Evolutionary conservation across 352 stramenopile species (phyloP).

Genomic region (Halophytophthora batemanensis): DNA sequence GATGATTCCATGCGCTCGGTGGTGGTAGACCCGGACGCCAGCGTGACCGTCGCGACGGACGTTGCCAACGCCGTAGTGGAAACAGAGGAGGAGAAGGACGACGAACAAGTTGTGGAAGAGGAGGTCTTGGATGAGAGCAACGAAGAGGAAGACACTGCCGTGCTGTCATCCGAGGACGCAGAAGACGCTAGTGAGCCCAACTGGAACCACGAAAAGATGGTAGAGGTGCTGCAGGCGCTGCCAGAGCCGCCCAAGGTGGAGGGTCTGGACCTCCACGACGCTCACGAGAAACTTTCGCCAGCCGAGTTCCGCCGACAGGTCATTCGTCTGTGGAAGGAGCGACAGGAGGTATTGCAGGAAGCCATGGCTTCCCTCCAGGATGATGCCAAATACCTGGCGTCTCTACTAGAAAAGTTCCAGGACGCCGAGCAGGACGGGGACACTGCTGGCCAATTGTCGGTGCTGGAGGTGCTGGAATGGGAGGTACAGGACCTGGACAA

Average conservation of each 20-base stretch:
- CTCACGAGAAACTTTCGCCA: constrained; percentile 58
- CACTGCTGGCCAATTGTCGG: constrained; percentile 42
- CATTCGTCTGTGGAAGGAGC: constrained; percentile 77
- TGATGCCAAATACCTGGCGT: constrained; percentile 71
- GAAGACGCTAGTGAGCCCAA: constrained; percentile 44
- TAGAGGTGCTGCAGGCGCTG: constrained; percentile 72
- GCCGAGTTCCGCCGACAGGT: constrained; percentile 75
- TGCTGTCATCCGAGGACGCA: constrained; percentile 21
- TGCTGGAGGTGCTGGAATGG: constrained; percentile 76
- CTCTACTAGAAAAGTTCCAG: constrained; percentile 69
- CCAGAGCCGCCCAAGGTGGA: constrained; percentile 70
- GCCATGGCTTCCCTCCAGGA: constrained; percentile 77
- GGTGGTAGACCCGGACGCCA: constrained; percentile 35
- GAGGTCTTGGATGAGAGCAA: constrained; percentile 8
- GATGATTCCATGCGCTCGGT: constrained; percentile 34
- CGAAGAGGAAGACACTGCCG: constrained; percentile 1
- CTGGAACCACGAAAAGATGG: constrained; percentile 88
- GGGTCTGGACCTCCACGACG: constrained; percentile 77
- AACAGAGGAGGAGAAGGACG: constrained; percentile 20
- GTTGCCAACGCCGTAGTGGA: constrained; percentile 45
- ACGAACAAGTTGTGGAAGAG: constrained; percentile 15
- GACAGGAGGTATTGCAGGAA: constrained; percentile 77
- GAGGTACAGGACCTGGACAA: constrained; percentile 89
- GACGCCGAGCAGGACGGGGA: constrained; percentile 52
- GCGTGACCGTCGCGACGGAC: constrained; percentile 56